Evolutionary conservation across 139 green algal species (phyloP), one percentile per base, ranked within the genome.

Genomic region (Tetraselmis striata): DNA sequence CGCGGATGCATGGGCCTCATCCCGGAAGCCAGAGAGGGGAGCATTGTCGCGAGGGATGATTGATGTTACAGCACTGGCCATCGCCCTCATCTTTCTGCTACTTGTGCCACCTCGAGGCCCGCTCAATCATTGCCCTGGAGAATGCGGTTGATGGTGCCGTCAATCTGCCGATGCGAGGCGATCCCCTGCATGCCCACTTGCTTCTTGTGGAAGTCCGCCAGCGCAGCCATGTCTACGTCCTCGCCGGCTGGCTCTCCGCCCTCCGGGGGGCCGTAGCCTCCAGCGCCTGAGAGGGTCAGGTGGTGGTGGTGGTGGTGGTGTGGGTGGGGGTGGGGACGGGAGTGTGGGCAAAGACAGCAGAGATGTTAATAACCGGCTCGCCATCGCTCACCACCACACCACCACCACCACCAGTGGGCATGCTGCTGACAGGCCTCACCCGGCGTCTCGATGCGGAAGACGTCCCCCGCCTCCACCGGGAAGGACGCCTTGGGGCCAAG

Each of bases 401-500:
- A 18, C 45, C n/a, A n/a, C n/a, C n/a, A n/a, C n/a, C n/a, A n/a
- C n/a, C n/a, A n/a, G n/a, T n/a, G n/a, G n/a, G n/a, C n/a, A n/a
- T n/a, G n/a, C n/a, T n/a, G n/a, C n/a, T n/a, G n/a, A n/a, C n/a
- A n/a, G n/a, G n/a, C 11, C 45, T 25, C 18, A 67, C 45, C 45
- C 2, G 76, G 76, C 28, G 76, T 79, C 2, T 79, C 28, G 59
- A 77, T 79, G 27, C 1, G 2, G 27, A 79, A 28, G 29, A 82
- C 28, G 77, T 93, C 90, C 0, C 91, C 90, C n/a, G 85, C 85
- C 25, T 85, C 59, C 79, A 97, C 77, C 77, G 87, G 32, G n/a
- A 96, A 88, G 0, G 89, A 92, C 1, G 91, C 92, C 80, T 97
- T 97, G 59, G 86, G 92, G 2, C 94, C 94, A 2, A 98, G 81